phyloP scores from a whole-genome alignment of 2,329 filamentous ascomycete species.

The Sporothrix mexicana region DNA sequence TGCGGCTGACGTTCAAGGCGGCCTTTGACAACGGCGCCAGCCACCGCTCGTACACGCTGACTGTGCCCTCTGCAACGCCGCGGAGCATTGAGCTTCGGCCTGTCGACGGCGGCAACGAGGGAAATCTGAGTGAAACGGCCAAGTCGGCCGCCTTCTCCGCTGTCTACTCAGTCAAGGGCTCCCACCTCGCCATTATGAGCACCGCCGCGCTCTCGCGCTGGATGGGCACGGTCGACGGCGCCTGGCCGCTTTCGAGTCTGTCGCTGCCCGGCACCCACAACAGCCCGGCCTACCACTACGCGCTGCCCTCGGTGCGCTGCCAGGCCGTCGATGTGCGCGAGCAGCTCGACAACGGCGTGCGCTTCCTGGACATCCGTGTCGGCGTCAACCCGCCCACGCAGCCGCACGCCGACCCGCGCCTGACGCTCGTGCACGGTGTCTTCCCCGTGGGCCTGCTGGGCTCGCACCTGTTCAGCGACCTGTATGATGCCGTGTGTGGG shows the following conservation, averaged over 20 bases:
- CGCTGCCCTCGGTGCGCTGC: slow-evolving; percentile 90
- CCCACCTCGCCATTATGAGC: slow-evolving; percentile 69
- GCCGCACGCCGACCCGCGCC: slow-evolving; percentile 59
- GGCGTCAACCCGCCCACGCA: slow-evolving; percentile 47
- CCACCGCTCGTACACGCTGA: slow-evolving; percentile 67
- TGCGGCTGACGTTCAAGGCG: slow-evolving; percentile 75
- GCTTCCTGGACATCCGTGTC: slow-evolving; percentile 92
- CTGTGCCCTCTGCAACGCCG: slow-evolving; percentile 67
- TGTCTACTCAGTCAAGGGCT: slow-evolving; percentile 65
- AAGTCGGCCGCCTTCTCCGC: slow-evolving; percentile 65
- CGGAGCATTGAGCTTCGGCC: slow-evolving; percentile 67
- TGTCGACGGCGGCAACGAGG: slow-evolving; percentile 49
- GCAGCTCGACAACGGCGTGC: slow-evolving; percentile 87
- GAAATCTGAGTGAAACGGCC: slow-evolving; percentile 1
- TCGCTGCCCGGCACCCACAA: slow-evolving; percentile 97
- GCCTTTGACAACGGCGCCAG: slow-evolving; percentile 42
- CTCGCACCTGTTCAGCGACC: slow-evolving; percentile 75
- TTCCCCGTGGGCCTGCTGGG: slow-evolving; percentile 89
- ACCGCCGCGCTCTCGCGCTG: slow-evolving; percentile 72
- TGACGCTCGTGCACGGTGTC: slow-evolving; percentile 85
- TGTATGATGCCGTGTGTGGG: slow-evolving; percentile 72
- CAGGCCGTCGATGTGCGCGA: slow-evolving; percentile 78
- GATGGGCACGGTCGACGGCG: slow-evolving; percentile 79
- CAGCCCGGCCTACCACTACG: slow-evolving; percentile 81
- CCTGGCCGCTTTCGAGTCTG: slow-evolving; percentile 76